Evolutionary conservation across 768 basidiomycete species (phyloP), one percentile per base, ranked within the genome.

Genomic region (Leccinellum albellum): DNA sequence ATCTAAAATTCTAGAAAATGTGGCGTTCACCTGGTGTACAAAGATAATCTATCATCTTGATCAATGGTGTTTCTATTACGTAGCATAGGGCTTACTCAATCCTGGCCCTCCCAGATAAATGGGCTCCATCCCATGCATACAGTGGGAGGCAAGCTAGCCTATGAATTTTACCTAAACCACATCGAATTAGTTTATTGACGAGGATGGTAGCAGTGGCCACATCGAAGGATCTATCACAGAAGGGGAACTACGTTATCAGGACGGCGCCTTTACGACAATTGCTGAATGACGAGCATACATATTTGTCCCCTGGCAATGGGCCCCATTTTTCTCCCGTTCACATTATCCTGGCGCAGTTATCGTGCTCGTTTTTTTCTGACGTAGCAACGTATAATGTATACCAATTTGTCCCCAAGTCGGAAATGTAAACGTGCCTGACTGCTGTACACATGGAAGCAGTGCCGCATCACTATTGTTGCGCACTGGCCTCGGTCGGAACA

Each of bases 121-220:
- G 40, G 20, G 40, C 20, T 42, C 10, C 4, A 42, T 20, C 37
- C n/a, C 37, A 20, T 31, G 31, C 12, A 12, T 31, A 31, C n/a
- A n/a, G n/a, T 40, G 37, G 32, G 35, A 37, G 37, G 37, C 17
- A 20, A 20, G 40, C 10, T 20, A n/a, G 37, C 20, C 40, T 20
- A 42, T 20, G 40, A 20, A 20, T 20, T 42, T 42, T 40, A 40
- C n/a, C 37, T 40, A 40, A 40, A 40, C 37, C n/a, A 47, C 15
- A 17, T 47, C 15, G 6, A 23, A 9, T 21, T 28, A 7, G 44
- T 49, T 24, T 21, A 15, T 46, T 28, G n/a, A 26, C 20, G 58
- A 58, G 55, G 42, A 53, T 66, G 21, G 24, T 66, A 6, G 50
- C 58, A 13, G 12, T 61, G 13, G 44, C 58, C 21, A 31, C 20